These are phyloP conservation scores for Ploettnerulaceae sp. DNA, from an alignment of 2,329 filamentous ascomycete species.

Conservation along the genomic window DNA sequence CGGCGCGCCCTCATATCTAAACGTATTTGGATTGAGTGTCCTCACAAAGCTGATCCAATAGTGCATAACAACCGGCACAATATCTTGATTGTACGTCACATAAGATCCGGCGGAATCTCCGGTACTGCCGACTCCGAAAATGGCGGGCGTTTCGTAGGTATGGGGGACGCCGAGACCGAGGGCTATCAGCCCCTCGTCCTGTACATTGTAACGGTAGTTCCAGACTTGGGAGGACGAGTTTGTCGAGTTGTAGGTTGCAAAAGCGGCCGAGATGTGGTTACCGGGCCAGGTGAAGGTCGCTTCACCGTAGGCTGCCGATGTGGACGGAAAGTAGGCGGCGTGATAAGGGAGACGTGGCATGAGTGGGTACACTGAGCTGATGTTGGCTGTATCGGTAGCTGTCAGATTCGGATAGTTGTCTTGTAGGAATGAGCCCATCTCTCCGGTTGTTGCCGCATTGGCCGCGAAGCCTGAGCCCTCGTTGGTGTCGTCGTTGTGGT, in stretches of 20 bases:
- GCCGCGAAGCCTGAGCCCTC: conserved; percentile 56
- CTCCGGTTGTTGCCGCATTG: conserved; percentile 33
- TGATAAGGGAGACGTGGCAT: conserved; percentile 31
- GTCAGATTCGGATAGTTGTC: conserved; percentile 37
- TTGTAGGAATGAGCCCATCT: conserved; percentile 36
- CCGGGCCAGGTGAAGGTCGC: conserved; percentile 45
- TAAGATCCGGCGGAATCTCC: conserved; percentile 31
- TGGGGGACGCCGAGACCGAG: conserved; percentile 37
- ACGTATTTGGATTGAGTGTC: conserved; percentile 37
- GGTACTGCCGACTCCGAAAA: conserved; percentile 37
- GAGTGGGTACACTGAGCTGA: conserved; percentile 34
- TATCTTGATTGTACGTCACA: conserved; percentile 31
- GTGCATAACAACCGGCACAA: conserved; percentile 35
- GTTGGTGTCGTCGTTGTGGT: conserved; percentile 38
- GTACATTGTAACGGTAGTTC: conserved; percentile 46
- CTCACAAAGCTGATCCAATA: conserved; percentile 44
- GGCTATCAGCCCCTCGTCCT: conserved; percentile 35
- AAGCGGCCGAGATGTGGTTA: conserved; percentile 37
- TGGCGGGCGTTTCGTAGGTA: conserved; percentile 34
- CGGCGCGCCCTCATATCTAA: conserved; percentile 30
- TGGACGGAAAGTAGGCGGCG: conserved; percentile 37
- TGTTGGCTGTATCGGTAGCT: conserved; percentile 24
- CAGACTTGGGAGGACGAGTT: conserved; percentile 39
- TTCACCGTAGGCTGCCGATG: conserved; percentile 42
- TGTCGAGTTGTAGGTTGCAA: conserved; percentile 31